These are phyloP conservation scores for Stereocaulon alpinum DNA, from an alignment of 495 filamentous ascomycete genomes.

Conservation along the genomic window DNA sequence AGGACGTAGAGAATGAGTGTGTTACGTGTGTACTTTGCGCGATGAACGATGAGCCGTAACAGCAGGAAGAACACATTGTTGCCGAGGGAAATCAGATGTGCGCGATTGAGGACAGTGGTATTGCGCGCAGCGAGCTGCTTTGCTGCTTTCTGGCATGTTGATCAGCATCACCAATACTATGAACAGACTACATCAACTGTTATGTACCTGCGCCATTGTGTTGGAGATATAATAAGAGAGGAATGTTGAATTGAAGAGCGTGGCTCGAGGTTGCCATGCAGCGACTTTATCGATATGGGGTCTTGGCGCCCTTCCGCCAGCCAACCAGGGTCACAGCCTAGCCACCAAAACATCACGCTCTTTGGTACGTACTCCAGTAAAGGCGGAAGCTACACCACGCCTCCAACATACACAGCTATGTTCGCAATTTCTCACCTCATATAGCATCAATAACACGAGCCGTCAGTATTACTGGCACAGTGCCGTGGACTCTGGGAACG, in stretches of 20 bases:
- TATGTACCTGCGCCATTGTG: constrained; percentile 10
- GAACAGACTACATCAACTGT: not conserved
- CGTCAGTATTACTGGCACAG: not conserved
- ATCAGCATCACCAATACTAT: not conserved
- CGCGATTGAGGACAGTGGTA: constrained; percentile 57
- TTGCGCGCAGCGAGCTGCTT: constrained; percentile 86
- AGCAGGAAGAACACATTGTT: constrained; percentile 67
- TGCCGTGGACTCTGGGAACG: not conserved
- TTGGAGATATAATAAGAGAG: not conserved
- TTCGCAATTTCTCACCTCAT: not conserved
- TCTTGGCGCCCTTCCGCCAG: constrained; percentile 4
- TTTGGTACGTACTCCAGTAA: not conserved
- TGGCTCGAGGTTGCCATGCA: constrained; percentile 11
- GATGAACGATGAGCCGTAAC: constrained; percentile 54
- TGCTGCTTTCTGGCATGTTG: constrained; percentile 63
- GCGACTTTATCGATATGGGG: constrained; percentile 2
- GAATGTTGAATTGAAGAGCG: not conserved
- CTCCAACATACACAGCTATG: constrained; percentile 1
- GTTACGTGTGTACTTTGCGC: constrained; percentile 35
- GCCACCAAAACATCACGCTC: constrained; percentile 17
- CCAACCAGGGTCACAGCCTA: not conserved
- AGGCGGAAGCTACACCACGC: not conserved
- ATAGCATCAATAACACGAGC: not conserved
- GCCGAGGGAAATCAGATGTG: constrained; percentile 60
- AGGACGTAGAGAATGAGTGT: constrained; percentile 62